Evolutionary conservation across 495 filamentous ascomycete species (phyloP).

Genomic region (Lasiosphaeriaceae sp.): DNA sequence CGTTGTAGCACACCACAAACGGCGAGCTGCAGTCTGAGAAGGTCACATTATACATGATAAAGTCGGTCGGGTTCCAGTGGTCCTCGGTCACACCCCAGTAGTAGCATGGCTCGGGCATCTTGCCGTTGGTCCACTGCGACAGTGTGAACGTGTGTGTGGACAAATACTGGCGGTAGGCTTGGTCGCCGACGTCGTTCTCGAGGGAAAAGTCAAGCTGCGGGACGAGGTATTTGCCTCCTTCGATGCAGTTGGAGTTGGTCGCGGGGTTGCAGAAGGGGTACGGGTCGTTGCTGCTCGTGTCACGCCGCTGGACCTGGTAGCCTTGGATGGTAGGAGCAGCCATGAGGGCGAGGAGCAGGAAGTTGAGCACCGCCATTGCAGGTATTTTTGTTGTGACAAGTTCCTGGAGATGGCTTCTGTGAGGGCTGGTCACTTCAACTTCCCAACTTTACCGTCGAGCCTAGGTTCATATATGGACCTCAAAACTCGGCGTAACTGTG

Average conservation of each 20-base stretch:
- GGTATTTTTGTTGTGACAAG: too few species aligned
- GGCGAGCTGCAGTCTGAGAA: conserved; percentile 9
- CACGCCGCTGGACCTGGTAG: not conserved
- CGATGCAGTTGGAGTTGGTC: conserved; percentile 1
- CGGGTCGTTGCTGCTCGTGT: conserved; percentile 4
- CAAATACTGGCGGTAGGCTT: conserved; percentile 1
- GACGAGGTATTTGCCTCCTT: not conserved
- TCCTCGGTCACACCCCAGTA: not conserved
- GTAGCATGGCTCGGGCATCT: conserved; percentile 7
- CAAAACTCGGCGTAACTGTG: too few species aligned
- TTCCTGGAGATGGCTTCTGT: too few species aligned
- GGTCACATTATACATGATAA: conserved; percentile 7
- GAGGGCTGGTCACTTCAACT: too few species aligned
- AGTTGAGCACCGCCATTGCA: not conserved
- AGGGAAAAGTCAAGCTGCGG: conserved; percentile 3
- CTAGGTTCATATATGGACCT: too few species aligned
- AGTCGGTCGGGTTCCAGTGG: not conserved
- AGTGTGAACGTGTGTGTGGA: not conserved
- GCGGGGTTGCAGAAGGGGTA: conserved; percentile 12
- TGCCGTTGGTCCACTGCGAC: conserved; percentile 6
- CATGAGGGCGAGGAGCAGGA: not conserved
- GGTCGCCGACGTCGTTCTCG: not conserved
- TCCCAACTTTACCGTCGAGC: too few species aligned
- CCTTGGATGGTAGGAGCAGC: not conserved
- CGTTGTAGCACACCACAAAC: conserved; percentile 7